Base-by-base conservation (phyloP, 1,284 basidiomycete genomes). In the Volvariella volvacea region DNA sequence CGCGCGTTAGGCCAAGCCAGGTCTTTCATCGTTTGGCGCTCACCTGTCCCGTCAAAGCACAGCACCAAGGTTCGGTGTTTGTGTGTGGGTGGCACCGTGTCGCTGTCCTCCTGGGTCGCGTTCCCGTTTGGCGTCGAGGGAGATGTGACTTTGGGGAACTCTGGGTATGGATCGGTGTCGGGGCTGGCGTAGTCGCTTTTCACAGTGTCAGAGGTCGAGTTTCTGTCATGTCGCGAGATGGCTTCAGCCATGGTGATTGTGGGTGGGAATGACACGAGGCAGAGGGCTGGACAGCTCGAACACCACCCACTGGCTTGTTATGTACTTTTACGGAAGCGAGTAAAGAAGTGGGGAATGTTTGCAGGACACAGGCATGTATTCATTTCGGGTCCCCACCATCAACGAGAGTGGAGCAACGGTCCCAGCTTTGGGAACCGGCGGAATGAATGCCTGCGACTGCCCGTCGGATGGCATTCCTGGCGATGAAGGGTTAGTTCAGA, bases 1-100 rank as follows among this genome's bases (percentile, higher is more conserved):
- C 1, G 22, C 30, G 12, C 12, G 12, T n/a, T 28, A 28, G 25
- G 12, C 25, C 12, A 12, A 28, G n/a, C n/a, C n/a, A n/a, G 6
- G 25, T 28, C 12, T 12, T 6, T 12, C 25, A 28, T 12, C 6
- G 14, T 15, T 15, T 20, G 14, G 3, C 21, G 48, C 48, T 19
- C 21, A 54, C 59, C 60, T 2, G 76, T 78, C 14, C 76, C 76
- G 46, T 78, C 76, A 49, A 78, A 78, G 55, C 74, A 77, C 3
- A 78, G 62, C 1, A 78, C 64, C 14, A 77, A 56, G 0, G 70
- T 74, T 10, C 72, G 57, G 40, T 53, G 55, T 21, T 47, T 46
- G 41, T 63, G 57, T 2, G 40, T 55, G 0, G 64, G 62, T 6
- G 67, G 67, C 31, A 67, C 53, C 12, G 61, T 57, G 1, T 60